phyloP scores from a whole-genome alignment of 73 alveolate species.

The Durusdinium trenchii region DNA sequence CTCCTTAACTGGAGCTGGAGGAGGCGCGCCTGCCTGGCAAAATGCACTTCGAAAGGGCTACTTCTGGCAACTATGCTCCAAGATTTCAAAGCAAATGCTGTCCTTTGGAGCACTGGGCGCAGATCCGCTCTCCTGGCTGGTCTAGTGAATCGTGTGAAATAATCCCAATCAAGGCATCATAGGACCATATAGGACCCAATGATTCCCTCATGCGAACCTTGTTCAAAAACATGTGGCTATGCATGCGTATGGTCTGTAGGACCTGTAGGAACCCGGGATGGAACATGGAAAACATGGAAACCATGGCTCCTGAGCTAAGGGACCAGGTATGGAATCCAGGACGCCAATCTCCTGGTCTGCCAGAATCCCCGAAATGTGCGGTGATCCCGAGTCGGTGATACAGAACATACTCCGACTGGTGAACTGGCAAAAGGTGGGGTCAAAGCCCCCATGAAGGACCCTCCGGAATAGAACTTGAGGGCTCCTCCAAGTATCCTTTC shows the following conservation, averaged over 20 bases:
- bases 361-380: no score
- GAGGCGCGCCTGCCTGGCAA: conserved; percentile 37
- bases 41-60: no score
- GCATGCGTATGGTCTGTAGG: no score
- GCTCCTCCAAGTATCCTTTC: conserved; percentile 64
- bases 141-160: neutral
- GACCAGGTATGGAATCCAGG: conserved; percentile 64
- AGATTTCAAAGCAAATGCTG: neutral
- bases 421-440: no score
- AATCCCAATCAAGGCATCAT: neutral
- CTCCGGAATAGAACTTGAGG: neutral
- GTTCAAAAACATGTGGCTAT: no score
- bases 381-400: no score
- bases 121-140: conserved; percentile 43
- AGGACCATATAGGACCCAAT: neutral
- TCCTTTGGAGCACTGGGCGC: conserved; percentile 79
- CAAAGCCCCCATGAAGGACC: neutral
- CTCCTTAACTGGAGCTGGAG: conserved; percentile 56
- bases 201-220: no score
- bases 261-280: neutral
- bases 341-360: conserved; percentile 83
- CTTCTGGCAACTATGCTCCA: neutral
- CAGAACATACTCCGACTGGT: neutral
- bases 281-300: neutral
- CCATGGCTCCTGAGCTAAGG: conserved; percentile 25